A percentile compares a stretch with the other conserved stretches of the same genome.
Evolutionary conservation across 2,329 filamentous ascomycete species (phyloP).

Genomic region (Helotiales sp.): DNA sequence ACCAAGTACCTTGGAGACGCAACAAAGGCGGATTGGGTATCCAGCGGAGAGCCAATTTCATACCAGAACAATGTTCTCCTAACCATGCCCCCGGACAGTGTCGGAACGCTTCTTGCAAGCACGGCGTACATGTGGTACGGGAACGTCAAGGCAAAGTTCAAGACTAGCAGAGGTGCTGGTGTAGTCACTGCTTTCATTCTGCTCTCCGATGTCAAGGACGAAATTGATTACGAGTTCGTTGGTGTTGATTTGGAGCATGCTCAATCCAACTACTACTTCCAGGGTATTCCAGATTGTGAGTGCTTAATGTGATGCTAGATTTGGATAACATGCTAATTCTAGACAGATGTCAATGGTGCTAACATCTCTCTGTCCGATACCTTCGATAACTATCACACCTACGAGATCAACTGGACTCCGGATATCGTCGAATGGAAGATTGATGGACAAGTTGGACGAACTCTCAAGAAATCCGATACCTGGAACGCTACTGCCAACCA

Average conservation of each 20-base stretch:
- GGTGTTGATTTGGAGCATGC: conserved; percentile 77
- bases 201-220: conserved; percentile 93
- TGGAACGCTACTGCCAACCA: conserved; percentile 84
- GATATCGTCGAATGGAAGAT: conserved; percentile 86
- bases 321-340: conserved; percentile 33
- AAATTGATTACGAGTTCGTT: conserved; percentile 97
- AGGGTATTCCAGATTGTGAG: conserved; percentile 90
- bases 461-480: conserved; percentile 75
- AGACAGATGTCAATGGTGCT: conserved; percentile 71
- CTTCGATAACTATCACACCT: conserved; percentile 80
- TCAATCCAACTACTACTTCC: conserved; percentile 97
- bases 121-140: conserved; percentile 97
- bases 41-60: conserved; percentile 73
- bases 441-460: conserved; percentile 79
- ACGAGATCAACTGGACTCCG: conserved; percentile 91
- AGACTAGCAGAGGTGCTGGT: conserved; percentile 81
- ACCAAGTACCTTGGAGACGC: conserved; percentile 86
- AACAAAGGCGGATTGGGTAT: conserved; percentile 82
- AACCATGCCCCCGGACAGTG: conserved; percentile 86
- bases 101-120: conserved; percentile 84
- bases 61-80: conserved; percentile 76
- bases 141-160: conserved; percentile 83
- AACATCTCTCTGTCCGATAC: conserved; percentile 76
- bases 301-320: conserved; percentile 31
- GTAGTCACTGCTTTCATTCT: conserved; percentile 98